Evolutionary conservation across 257 asterid species (phyloP), one percentile per base, ranked within the genome.

Genomic region (Dorcoceras hygrometricum): DNA sequence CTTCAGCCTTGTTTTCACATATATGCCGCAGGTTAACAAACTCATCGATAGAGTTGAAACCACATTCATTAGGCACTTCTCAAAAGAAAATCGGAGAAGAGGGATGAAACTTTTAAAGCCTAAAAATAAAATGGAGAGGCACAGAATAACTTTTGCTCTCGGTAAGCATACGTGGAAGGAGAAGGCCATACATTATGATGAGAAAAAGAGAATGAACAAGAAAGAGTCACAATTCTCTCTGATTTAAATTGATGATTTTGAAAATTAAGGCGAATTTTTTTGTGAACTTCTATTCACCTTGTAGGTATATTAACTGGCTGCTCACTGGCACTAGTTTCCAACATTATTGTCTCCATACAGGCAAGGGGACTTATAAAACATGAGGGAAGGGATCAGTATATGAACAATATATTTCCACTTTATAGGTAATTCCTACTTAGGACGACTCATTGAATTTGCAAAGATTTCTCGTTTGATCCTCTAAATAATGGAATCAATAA

Each of bases 321-420:
- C 81, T 70, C 97, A 12, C 71, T 87, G 34, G 96, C 96, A 2
- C 87, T 92, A 6, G 50, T 82, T 59, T 84, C 70, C 25, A 88
- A 83, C 61, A 69, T 87, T 14, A 4, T 71, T 32, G 65, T 81
- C 69, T 2, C 80, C 12, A 51, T 89, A 71, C 88, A 78, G 46
- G 89, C 84, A 0, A 72, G 87, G 34, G 29, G 81, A 24, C 88
- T 87, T 73, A 84, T 87, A 20, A 29, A 77, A 3, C 82, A 71
- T 25, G 67, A 26, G 19, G 86, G 80, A 29, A 77, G 82, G 23
- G 73, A 28, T 0, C 68, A 36, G 66, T 92, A 89, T 77, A 92
- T 92, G 96, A 68, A 83, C 18, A 86, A 66, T 54, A 75, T 89
- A 81, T 92, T 89, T 70, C 95, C 96, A 69, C 90, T 92, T 50